Evolutionary conservation across 2,329 filamentous ascomycete species (phyloP), one percentile per base, ranked within the genome.

Genomic region (Ophiostoma australiae): DNA sequence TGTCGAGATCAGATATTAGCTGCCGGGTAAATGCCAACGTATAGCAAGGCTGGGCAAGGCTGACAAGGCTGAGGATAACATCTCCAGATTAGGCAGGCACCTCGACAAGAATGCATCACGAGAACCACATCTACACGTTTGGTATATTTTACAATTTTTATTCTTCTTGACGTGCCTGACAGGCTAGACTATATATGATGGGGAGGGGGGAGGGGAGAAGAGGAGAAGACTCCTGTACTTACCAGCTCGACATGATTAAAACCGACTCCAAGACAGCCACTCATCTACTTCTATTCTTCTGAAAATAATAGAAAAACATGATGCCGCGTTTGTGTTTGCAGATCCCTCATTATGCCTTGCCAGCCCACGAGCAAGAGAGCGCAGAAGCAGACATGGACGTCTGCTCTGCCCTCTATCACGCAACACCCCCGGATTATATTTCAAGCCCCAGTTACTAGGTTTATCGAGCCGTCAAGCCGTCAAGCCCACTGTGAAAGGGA

Each of bases 271-370:
- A 58, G 52, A 58, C 6, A 69, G 52, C 52, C 8, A 7, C 15
- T 23, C 23, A 69, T 70, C 13, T 17, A 67, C 68, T 66, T 33
- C 27, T 31, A 31, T 67, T 17, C 7, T 15, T 44, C n/a, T n/a
- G 4, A 37, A 20, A 10, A 33, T 4, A 63, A 37, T 3, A 11
- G 37, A 70, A 20, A 70, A 11, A 41, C 27, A 31, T 20, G 7
- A 33, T 23, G 35, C 11, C n/a, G 52, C 52, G 15, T 13, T 35
- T 67, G 48, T 69, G 48, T 31, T 71, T 70, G 68, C 61, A 67
- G 69, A 71, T 70, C 70, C 70, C 70, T 39, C 44, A 70, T 35
- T n/a, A 66, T 72, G 68, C 65, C 70, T 70, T 72, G 71, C 71
- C 48, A 70, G 71, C 71, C 68, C 68, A 70, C 63, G 70, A 67